Base-by-base conservation (phyloP, 2,329 filamentous ascomycete genomes). In the Xylariales sp. region DNA sequence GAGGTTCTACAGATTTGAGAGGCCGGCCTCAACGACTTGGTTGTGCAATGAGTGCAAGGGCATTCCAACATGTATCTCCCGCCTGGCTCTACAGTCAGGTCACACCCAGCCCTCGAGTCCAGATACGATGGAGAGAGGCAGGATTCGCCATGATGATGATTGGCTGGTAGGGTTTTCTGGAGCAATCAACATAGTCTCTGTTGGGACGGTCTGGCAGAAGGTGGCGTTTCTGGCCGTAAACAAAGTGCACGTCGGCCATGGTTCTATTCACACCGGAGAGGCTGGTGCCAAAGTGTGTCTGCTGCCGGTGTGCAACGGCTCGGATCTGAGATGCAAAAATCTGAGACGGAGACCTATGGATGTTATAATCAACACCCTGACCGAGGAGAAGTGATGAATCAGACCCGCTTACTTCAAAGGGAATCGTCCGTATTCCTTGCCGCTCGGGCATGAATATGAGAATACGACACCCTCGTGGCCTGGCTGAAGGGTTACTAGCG, bases 1-100 rank as follows among this genome's bases (percentile, higher is more conserved):
- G 49, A 53, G 48, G 46, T 18, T 39, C 48, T 43, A 38, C 25
- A 35, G 41, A 51, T 46, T 49, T 48, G 50, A 48, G 48, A 52
- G 48, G 33, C 28, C 7, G 16, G 1, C n/a, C 24, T 27, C 8
- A n/a, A 27, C 8, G 24, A 8, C n/a, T 27, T 27, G 21, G 21
- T 9, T 34, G 36, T 28, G 25, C 25, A 29, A 29, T 8, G 19
- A 20, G 31, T 31, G 36, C 36, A 39, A 39, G 36, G 36, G 27
- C 36, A 28, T n/a, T 16, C 15, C 14, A 6, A 16, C 14, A 21
- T 15, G 18, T 12, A 19, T 11, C 14, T 27, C 5, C 35, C 35
- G 27, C 25, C 36, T 39, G 25, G 11, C 25, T 31, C n/a, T 9
- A 34, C n/a, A 18, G n/a, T 5, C 32, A 34, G 32, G n/a, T 18